Evolutionary conservation across 345 rosid genomes (phyloP), one percentile per base, ranked within the genome.

Genomic region (Orychophragmus violaceus): DNA sequence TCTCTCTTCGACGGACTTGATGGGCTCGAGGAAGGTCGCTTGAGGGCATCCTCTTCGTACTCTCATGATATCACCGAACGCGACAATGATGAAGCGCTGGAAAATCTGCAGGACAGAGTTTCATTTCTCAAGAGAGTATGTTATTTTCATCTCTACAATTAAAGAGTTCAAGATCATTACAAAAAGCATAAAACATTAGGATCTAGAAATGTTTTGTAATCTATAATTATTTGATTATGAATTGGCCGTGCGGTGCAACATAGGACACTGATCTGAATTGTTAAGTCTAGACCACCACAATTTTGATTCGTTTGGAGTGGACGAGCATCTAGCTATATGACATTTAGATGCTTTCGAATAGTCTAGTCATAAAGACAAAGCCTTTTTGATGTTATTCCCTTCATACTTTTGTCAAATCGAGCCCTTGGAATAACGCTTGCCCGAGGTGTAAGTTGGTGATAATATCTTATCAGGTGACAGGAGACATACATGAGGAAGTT

Each of bases 401-500:
- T 36, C 41, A 1, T 36, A 12, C 14, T 10, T 11, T 48, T 45
- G 24, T 45, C 27, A 7, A 42, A 16, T 19, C 51, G 19, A 46
- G 51, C 50, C 7, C 7, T 42, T 42, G 48, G 11, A 42, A 42
- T 42, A 42, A 42, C 4, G 23, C 23, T 18, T 69, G 7, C 4
- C 19, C 39, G 33, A 51, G 28, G 32, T 71, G 21, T 42, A 42
- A 41, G 68, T 22, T 42, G 4, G 48, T 32, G 3, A 6, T 25
- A 2, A 41, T 64, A 62, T 54, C 35, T 74, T 69, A 27, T 23
- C 77, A 93, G 96, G 75, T 93, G 70, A 90, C 98, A 13, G 95
- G 89, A 63, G 96, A 90, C 64, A 81, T 88, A 78, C 90, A 90
- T 19, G 90, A 86, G 61, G 97, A 86, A 82, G 97, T 85, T 49